Base-by-base conservation (phyloP, 768 basidiomycete genomes). In the Trametes elegans region DNA sequence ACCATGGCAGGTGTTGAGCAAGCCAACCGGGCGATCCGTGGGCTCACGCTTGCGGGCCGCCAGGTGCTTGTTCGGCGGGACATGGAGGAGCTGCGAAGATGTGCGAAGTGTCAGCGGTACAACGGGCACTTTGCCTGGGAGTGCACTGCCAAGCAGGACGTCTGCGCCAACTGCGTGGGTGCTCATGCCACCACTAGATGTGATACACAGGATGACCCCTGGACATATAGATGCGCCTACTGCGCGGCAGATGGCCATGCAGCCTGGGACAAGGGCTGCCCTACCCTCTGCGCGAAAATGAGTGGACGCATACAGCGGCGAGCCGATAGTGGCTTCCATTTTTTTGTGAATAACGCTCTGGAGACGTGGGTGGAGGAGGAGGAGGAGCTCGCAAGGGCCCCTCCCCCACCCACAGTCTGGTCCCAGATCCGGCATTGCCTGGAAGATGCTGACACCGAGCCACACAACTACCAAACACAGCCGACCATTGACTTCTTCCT, bases 11-110 rank as follows among this genome's bases (percentile, higher is more conserved):
- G 53, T 6, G 29, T 53, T 2, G 42, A 60, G 9, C 39, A 48
- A 19, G 68, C 66, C 1, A 72, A 71, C 58, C n/a, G 42, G 0
- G 60, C 59, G n/a, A n/a, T n/a, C n/a, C n/a, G n/a, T n/a, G n/a
- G n/a, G n/a, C n/a, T n/a, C n/a, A n/a, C n/a, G n/a, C 48, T 70
- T 5, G 36, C 49, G 13, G 59, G 61, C 0, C 60, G 58, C 29
- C 14, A 43, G 7, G 35, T 66, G 0, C 13, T 23, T 0, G 59
- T 57, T 1, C 34, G 57, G n/a, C 65, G 62, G 26, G 43, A 61
- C 26, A 27, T 56, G 3, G 10, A 49, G 7, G 69, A 70, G 35
- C 66, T 64, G 3, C n/a, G 18, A 24, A 55, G 60, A 7, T 71
- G 70, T 61, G 23, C 61, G 18, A 65, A 66, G 24, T 71, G 68